Conservation (phyloP, 352 stramenopile genomes). For the Phytophthora hibernalis region DNA sequence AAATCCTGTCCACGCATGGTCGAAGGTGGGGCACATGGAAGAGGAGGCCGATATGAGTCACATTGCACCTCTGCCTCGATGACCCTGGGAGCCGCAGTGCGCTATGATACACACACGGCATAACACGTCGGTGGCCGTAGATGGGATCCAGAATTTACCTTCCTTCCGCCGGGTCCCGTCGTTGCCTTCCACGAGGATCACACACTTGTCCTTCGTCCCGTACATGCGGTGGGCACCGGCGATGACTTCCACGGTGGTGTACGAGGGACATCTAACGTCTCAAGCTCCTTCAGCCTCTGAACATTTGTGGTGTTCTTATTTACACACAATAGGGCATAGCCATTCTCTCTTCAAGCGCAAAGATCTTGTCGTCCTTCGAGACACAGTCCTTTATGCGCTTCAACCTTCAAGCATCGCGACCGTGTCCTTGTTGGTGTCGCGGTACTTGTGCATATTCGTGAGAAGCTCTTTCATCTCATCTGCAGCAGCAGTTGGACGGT, state of each 20-base stretch:
- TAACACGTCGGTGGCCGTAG: slow-evolving; percentile 4
- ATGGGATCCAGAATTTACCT: not conserved
- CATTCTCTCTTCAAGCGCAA: too few species aligned
- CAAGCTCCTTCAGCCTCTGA: too few species aligned
- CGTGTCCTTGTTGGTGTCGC: too few species aligned
- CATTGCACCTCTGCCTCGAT: too few species aligned
- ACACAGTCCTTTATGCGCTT: too few species aligned
- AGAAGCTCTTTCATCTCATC: too few species aligned
- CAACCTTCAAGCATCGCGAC: not conserved
- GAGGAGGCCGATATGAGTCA: slow-evolving; percentile 11
- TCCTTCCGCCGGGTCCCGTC: not conserved
- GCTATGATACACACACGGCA: slow-evolving; percentile 16
- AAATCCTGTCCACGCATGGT: slow-evolving; percentile 13
- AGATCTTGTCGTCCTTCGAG: too few species aligned
- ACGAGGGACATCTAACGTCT: too few species aligned
- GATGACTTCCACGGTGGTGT: slow-evolving; percentile 6
- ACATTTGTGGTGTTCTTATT: too few species aligned
- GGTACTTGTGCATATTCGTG: too few species aligned
- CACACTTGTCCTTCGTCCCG: not conserved
- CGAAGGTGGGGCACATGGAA: slow-evolving; percentile 10
- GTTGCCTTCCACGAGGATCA: not conserved
- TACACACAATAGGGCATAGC: too few species aligned
- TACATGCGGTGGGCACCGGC: not conserved
- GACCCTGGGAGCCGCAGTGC: slow-evolving; percentile 8
- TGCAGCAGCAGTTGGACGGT: too few species aligned